Percentiles rank a stretch among this genome's conserved stretches.
phyloP scores from a whole-genome alignment of 768 basidiomycete genomes.

The Boletus eberwhitei region DNA sequence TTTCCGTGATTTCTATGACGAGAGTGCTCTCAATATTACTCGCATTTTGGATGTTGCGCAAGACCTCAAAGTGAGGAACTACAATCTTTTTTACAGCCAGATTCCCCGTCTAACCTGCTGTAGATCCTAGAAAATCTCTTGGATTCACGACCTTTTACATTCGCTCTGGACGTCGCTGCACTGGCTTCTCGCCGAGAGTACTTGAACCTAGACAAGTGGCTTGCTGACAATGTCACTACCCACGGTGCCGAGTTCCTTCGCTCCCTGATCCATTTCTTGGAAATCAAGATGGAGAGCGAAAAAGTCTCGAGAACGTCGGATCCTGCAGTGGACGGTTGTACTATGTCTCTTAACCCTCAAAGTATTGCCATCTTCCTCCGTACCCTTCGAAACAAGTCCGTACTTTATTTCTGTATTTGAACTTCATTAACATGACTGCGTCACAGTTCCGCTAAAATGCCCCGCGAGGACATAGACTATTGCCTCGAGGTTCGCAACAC shows the following conservation, averaged over 20 bases:
- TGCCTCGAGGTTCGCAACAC: conserved; percentile 90
- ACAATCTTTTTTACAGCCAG: neutral
- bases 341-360: conserved; percentile 82
- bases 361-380: conserved; percentile 92
- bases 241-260: conserved; percentile 87
- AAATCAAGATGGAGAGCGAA: conserved; percentile 91
- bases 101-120: conserved; percentile 2
- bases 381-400: conserved; percentile 79
- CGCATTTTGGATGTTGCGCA: conserved; percentile 93
- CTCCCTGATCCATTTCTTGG: conserved; percentile 83
- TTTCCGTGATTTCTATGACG: conserved; percentile 88
- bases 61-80: conserved; percentile 74
- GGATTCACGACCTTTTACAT: conserved; percentile 82
- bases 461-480: conserved; percentile 74
- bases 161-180: conserved; percentile 92
- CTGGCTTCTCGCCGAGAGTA: conserved; percentile 91
- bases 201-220: conserved; percentile 95
- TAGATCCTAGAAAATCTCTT: conserved; percentile 92
- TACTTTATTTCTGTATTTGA: conserved; percentile 8
- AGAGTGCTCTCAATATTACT: conserved; percentile 90
- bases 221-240: conserved; percentile 78
- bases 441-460: conserved; percentile 68
- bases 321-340: conserved; percentile 70
- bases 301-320: conserved; percentile 74
- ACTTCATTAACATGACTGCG: neutral